Percentiles rank a stretch among this genome's conserved stretches.
phyloP scores from a whole-genome alignment of 257 asterid species.

The Nicotiana tomentosiformis region DNA sequence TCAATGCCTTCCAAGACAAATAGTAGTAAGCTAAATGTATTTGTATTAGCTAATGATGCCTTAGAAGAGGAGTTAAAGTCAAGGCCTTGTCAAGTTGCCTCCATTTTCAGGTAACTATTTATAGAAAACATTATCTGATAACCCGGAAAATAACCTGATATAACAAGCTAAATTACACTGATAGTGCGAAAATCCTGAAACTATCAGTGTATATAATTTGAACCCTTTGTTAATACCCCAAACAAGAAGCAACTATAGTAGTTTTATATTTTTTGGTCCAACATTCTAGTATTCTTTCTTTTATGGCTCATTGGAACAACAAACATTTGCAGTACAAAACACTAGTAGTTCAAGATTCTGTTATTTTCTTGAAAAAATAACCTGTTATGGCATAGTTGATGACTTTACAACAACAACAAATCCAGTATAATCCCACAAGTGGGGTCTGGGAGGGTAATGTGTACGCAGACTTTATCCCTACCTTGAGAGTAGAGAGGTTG shows the following conservation, averaged over 20 bases:
- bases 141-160: background rate
- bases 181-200: background rate
- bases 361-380: background rate
- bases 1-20: background rate
- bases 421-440: too few relatives aligned
- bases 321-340: background rate
- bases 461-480: too few relatives aligned
- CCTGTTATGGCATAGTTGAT: background rate
- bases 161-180: background rate
- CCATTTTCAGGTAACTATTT: background rate
- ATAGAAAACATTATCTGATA: background rate
- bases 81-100: background rate
- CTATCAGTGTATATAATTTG: background rate
- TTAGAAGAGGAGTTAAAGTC: background rate
- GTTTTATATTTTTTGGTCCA: background rate
- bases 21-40: background rate
- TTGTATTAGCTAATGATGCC: background rate
- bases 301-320: background rate
- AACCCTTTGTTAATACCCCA: background rate
- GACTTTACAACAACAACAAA: background rate
- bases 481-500: too few relatives aligned
- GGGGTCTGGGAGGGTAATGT: too few relatives aligned
- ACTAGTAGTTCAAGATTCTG: background rate
- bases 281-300: background rate
- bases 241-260: background rate